Conservation (phyloP, 768 basidiomycete species). For the Leccinum aurantiacum region DNA sequence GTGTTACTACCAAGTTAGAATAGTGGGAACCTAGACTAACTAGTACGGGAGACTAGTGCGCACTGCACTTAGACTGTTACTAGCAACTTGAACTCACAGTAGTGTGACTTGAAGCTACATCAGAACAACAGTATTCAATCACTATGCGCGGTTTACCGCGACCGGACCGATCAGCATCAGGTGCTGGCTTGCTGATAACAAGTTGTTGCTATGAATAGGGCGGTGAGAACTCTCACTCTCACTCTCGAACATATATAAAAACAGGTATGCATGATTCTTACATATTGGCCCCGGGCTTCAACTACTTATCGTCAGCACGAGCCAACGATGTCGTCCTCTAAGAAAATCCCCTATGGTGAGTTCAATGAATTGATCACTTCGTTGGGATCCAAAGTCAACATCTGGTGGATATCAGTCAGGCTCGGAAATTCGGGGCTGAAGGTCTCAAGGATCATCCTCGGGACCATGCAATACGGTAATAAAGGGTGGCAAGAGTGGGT, state of each 20-base stretch:
- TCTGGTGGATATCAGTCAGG: constrained; percentile 29
- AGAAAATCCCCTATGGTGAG: constrained; percentile 36
- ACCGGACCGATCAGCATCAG: constrained; percentile 4
- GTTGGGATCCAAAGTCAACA: background rate
- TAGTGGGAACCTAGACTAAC: too few species aligned
- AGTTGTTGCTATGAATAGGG: constrained; percentile 16
- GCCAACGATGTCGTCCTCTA: constrained; percentile 21
- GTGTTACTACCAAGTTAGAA: too few species aligned
- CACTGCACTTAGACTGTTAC: too few species aligned
- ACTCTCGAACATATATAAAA: background rate
- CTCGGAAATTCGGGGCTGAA: constrained; percentile 50
- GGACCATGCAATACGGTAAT: constrained; percentile 46
- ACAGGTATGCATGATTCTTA: background rate
- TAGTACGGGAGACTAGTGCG: too few species aligned
- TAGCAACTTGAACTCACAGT: too few species aligned
- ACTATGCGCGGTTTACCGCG: background rate
- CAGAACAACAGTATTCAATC: too few species aligned
- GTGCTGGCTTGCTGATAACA: background rate
- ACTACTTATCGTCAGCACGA: background rate
- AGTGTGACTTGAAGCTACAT: too few species aligned
- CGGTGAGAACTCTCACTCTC: constrained; percentile 13
- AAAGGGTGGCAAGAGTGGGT: constrained; percentile 57
- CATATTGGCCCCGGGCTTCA: background rate
- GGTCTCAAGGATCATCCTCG: constrained; percentile 51
- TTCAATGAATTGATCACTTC: background rate